phyloP scores from a whole-genome alignment of 208 protist genomes.

The Phytomonas sp. region DNA sequence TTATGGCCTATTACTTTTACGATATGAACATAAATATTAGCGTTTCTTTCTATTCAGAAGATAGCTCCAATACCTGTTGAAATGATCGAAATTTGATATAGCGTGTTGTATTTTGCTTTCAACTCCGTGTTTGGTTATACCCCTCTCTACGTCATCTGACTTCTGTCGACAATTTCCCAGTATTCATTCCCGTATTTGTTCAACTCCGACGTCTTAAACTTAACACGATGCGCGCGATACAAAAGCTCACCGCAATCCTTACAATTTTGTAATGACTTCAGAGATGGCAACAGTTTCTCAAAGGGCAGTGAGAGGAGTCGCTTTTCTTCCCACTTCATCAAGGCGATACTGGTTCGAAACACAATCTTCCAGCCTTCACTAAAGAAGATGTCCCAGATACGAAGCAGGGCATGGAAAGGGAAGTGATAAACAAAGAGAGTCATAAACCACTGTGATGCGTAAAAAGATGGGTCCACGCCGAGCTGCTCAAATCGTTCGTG shows the following conservation, averaged over 20 bases:
- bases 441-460: conserved; percentile 91
- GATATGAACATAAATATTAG: background rate
- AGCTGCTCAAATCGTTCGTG: conserved; percentile 62
- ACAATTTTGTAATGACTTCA: conserved; percentile 80
- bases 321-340: conserved; percentile 87
- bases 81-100: background rate
- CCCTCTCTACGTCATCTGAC: conserved; percentile 9
- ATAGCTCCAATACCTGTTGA: background rate
- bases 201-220: conserved; percentile 86
- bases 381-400: conserved; percentile 92
- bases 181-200: conserved; percentile 76
- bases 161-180: conserved; percentile 29
- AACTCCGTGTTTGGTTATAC: conserved; percentile 1
- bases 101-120: background rate
- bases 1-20: background rate
- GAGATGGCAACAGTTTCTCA: conserved; percentile 65
- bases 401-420: conserved; percentile 74
- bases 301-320: conserved; percentile 59
- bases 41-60: background rate
- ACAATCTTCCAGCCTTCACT: conserved; percentile 92
- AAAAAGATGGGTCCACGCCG: conserved; percentile 75
- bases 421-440: conserved; percentile 90
- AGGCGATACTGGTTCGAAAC: conserved; percentile 78
- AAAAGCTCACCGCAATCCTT: conserved; percentile 77
- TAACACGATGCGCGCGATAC: conserved; percentile 58